Conservation (phyloP, 225 moss, liverwort and hornwort species). For the Pleurozium schreberi region DNA sequence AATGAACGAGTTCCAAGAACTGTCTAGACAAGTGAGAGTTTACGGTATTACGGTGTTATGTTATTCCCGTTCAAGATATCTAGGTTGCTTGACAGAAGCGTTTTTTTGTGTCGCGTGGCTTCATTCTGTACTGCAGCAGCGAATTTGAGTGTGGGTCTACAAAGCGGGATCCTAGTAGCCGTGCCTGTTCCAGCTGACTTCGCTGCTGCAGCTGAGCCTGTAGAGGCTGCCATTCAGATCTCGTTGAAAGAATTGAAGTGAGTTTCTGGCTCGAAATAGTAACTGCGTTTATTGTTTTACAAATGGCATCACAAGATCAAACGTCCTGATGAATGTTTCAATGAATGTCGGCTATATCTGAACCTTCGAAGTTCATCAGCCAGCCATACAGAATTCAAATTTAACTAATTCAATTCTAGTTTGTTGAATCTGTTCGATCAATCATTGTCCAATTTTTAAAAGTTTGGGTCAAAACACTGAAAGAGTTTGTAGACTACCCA, state of each 20-base stretch:
- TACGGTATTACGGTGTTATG: neutral
- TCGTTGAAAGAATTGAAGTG: conserved; percentile 67
- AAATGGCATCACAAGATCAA: neutral
- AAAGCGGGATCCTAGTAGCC: conserved; percentile 74
- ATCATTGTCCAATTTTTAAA: neutral
- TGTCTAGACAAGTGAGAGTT: neutral
- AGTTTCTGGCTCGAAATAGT: neutral
- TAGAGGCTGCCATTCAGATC: conserved; percentile 61
- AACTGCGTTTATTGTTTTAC: neutral
- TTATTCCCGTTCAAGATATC: neutral
- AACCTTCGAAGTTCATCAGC: neutral
- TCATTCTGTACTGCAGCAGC: conserved; percentile 25
- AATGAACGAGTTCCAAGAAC: neutral
- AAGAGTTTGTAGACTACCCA: too few species aligned
- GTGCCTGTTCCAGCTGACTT: conserved; percentile 71
- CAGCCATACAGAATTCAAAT: neutral
- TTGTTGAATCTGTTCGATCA: neutral
- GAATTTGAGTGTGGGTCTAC: conserved; percentile 56
- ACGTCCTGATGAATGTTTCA: neutral
- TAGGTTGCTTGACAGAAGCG: neutral
- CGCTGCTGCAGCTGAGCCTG: conserved; percentile 60
- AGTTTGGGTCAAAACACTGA: too few species aligned
- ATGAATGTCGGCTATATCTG: neutral
- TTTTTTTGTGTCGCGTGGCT: neutral
- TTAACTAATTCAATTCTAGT: neutral